Percentiles rank a stretch among this genome's conserved stretches.
Conservation (phyloP, 495 filamentous ascomycete species). For the Annulohypoxylon maeteangense region DNA sequence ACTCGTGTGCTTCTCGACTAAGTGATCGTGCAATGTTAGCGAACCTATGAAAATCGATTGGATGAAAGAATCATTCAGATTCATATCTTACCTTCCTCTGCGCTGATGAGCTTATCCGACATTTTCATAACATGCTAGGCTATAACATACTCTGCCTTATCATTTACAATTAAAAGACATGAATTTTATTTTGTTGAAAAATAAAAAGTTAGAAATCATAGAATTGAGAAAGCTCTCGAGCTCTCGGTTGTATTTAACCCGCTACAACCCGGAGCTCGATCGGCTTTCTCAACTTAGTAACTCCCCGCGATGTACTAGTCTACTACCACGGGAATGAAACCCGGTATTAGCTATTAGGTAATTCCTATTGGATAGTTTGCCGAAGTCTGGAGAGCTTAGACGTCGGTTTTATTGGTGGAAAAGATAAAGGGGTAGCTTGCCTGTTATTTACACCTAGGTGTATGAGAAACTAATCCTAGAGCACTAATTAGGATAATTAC, state of each 20-base stretch:
- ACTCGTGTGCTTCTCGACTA: conserved; percentile 79
- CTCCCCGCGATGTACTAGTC: conserved; percentile 3
- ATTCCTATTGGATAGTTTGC: conserved; percentile 12
- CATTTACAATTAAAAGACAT: neutral
- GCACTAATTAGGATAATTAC: neutral
- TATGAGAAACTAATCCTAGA: neutral
- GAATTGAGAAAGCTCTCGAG: neutral
- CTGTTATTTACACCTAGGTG: neutral
- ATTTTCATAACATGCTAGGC: conserved; percentile 37
- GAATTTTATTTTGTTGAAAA: conserved; percentile 1
- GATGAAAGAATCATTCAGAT: neutral
- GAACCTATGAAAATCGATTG: neutral
- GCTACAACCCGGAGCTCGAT: conserved; percentile 30
- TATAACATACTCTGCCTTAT: neutral
- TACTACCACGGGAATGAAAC: neutral
- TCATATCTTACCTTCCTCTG: conserved; percentile 44
- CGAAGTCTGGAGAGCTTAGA: conserved; percentile 7
- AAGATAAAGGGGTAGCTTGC: neutral
- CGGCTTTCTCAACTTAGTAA: conserved; percentile 24
- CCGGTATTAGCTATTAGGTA: conserved; percentile 28
- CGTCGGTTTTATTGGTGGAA: neutral
- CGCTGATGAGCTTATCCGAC: conserved; percentile 48
- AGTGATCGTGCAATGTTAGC: conserved; percentile 10
- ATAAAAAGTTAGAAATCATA: conserved; percentile 17
- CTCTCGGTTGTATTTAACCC: conserved; percentile 40